Base-by-base conservation (phyloP, 164 flowering plant species). In the Tinospora cordifolia region DNA sequence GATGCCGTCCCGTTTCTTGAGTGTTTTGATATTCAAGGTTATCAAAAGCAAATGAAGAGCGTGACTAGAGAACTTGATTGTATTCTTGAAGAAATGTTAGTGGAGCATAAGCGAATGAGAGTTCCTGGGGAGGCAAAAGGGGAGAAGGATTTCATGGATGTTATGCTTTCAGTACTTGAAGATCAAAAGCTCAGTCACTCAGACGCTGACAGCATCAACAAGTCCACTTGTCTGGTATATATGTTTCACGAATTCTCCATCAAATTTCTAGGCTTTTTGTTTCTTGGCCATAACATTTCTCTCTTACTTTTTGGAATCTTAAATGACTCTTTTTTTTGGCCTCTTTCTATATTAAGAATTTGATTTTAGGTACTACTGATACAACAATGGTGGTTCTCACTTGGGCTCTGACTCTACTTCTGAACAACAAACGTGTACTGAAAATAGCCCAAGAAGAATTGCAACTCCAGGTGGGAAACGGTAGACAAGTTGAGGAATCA, bases 151-250 rank as follows among this genome's bases (percentile, higher is more conserved):
- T 65, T 65, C 68, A 65, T 65, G 68, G 68, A 65, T 21, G 68
- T 65, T 26, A 65, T 65, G 68, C 14, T 65, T 3, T 17, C 68
- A 0, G 26, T n/a, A 2, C 68, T 65, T 19, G 27, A 40, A 6
- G 68, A 39, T n/a, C 7, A 27, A 40, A 65, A 65, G 3, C 30
- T 38, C 5, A 21, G 3, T 19, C 22, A 44, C 12, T 1, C 22
- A 11, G 68, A 65, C 1, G 27, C 49, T 8, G 68, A 65, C 11
- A 21, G 21, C 5, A 13, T 65, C 22, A 65, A 65, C 49, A 65
- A 65, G 51, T 19, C 68, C 25, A 82, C 81, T 21, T 60, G 71
- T 44, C 11, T 80, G 78, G 84, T 78, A 79, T 0, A n/a, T n/a
- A n/a, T n/a, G n/a, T n/a, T n/a, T n/a, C n/a, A n/a, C n/a, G n/a